Percentiles rank a stretch among this genome's conserved stretches.
These are phyloP conservation scores for Pseudoperonospora humuli DNA, from an alignment of 352 stramenopile species.

Conservation along the genomic window DNA sequence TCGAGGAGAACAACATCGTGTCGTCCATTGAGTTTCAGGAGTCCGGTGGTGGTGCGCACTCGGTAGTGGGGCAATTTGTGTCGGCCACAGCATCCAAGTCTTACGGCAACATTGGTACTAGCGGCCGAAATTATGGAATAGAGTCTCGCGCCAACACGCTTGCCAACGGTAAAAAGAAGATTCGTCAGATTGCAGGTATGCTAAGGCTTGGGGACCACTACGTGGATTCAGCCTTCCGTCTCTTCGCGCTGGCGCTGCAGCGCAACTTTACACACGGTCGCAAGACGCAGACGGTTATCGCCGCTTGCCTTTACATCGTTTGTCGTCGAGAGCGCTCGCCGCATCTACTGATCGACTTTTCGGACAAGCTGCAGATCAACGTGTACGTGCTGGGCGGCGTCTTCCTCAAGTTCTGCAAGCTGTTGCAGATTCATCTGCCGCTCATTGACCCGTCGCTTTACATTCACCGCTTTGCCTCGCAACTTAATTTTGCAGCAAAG, in stretches of 20 bases:
- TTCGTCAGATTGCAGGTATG: slow-evolving; percentile 90
- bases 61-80: slow-evolving; percentile 96
- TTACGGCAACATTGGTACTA: slow-evolving; percentile 83
- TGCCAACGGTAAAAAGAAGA: slow-evolving; percentile 90
- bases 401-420: slow-evolving; percentile 88
- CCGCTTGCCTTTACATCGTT: slow-evolving; percentile 98
- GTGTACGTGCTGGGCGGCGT: slow-evolving; percentile 83
- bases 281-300: slow-evolving; percentile 94
- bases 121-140: slow-evolving; percentile 88
- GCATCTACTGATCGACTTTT: slow-evolving; percentile 99
- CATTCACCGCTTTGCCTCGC: slow-evolving; percentile 96
- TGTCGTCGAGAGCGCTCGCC: slow-evolving; percentile 96
- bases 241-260: slow-evolving; percentile 94
- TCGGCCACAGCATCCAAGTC: slow-evolving; percentile 86
- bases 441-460: slow-evolving; percentile 98
- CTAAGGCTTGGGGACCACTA: slow-evolving; percentile 92
- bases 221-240: slow-evolving; percentile 93
- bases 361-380: slow-evolving; percentile 95
- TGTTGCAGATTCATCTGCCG: slow-evolving; percentile 94
- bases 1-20: slow-evolving; percentile 98
- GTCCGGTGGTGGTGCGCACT: slow-evolving; percentile 80
- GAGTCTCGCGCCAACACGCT: slow-evolving; percentile 95
- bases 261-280: slow-evolving; percentile 96
- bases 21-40: slow-evolving; percentile 96
- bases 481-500: slow-evolving; percentile 95